Evolutionary conservation across 495 filamentous ascomycete species (phyloP).

Genomic region (Pyronema omphalodes): DNA sequence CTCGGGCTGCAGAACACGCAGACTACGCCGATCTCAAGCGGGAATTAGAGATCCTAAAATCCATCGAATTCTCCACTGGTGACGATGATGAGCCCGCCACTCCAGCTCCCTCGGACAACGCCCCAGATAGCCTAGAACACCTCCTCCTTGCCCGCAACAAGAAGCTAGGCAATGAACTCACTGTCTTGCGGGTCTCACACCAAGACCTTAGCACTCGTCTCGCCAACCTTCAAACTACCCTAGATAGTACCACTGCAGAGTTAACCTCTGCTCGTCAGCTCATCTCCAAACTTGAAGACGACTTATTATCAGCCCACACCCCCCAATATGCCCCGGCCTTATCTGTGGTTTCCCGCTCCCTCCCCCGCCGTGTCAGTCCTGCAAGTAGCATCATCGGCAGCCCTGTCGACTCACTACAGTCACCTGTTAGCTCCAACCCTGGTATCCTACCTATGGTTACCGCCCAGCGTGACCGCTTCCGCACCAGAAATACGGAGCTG

Average conservation of each 20-base stretch:
- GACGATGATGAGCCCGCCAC: conserved; percentile 37
- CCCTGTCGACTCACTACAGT: conserved; percentile 35
- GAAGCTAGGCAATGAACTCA: conserved; percentile 84
- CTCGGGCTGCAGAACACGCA: conserved; percentile 68
- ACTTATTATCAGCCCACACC: conserved; percentile 41
- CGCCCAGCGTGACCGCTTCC: conserved; percentile 94
- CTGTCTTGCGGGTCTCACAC: conserved; percentile 79
- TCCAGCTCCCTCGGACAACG: conserved; percentile 31
- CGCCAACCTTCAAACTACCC: conserved; percentile 59
- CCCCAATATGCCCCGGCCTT: conserved; percentile 73
- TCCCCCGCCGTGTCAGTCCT: conserved; percentile 55
- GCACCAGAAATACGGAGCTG: conserved; percentile 80
- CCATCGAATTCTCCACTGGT: conserved; percentile 84
- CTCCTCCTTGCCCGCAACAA: conserved; percentile 84
- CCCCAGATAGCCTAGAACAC: conserved; percentile 73
- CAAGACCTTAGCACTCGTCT: conserved; percentile 74
- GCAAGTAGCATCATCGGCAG: conserved; percentile 78
- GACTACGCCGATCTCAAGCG: conserved; percentile 94
- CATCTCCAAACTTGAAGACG: conserved; percentile 78
- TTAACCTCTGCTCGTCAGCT: conserved; percentile 70
- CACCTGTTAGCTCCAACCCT: conserved; percentile 37
- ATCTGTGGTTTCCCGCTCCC: conserved; percentile 50
- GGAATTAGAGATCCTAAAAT: conserved; percentile 91
- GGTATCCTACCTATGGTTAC: conserved; percentile 96
- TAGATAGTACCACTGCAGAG: conserved; percentile 67